Conservation (phyloP, 208 protist genomes). For the Trypanosoma vivax region DNA sequence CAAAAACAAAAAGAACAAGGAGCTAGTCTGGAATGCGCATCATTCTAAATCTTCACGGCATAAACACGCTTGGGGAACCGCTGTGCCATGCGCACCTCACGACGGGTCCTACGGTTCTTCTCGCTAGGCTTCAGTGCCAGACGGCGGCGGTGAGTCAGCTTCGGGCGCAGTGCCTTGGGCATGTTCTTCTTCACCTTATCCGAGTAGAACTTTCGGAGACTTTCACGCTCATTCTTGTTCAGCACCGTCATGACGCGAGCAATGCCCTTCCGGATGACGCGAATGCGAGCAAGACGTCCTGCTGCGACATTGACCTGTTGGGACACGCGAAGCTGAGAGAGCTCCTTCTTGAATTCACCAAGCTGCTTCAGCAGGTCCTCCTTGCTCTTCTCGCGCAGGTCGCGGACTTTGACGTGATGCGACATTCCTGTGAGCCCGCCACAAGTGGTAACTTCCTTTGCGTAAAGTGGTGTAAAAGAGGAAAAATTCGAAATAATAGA, state of each 20-base stretch:
- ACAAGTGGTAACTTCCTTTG: neutral
- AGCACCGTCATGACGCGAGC: constrained; percentile 96
- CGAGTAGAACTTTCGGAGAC: constrained; percentile 93
- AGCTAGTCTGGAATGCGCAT: neutral
- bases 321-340: constrained; percentile 93
- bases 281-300: constrained; percentile 93
- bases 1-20: constrained; percentile 3
- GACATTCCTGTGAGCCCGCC: constrained; percentile 39
- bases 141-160: constrained; percentile 85
- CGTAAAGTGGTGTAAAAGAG: neutral
- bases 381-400: constrained; percentile 93
- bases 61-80: constrained; percentile 84
- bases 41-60: constrained; percentile 80
- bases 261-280: constrained; percentile 95
- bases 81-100: constrained; percentile 64
- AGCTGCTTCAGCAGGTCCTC: constrained; percentile 96
- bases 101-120: constrained; percentile 88
- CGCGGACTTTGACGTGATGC: constrained; percentile 82
- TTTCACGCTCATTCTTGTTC: constrained; percentile 92
- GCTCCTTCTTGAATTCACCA: constrained; percentile 95
- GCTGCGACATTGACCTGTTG: constrained; percentile 91
- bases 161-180: constrained; percentile 74
- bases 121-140: constrained; percentile 82
- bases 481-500: neutral
- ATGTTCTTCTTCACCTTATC: constrained; percentile 73